These are phyloP conservation scores for Tetratostichococcus sp. DNA, from an alignment of 139 green algal genomes.

Conservation along the genomic window DNA sequence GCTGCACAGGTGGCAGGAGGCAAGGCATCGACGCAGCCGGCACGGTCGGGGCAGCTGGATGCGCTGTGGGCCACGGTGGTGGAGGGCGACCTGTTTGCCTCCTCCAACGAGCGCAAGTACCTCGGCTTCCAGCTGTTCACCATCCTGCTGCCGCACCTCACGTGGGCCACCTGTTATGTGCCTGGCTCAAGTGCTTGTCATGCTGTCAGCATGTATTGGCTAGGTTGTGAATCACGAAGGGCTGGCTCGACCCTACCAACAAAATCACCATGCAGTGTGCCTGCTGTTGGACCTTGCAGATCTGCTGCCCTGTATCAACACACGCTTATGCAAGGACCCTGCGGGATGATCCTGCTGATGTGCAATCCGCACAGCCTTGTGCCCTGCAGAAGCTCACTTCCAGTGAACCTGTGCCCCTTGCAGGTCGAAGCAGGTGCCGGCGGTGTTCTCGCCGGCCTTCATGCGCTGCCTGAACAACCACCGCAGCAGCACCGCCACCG, in stretches of 20 bases:
- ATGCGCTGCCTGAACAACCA: conserved; percentile 48
- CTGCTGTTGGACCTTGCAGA: too few species aligned
- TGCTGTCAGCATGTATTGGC: too few species aligned
- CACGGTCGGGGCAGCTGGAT: conserved; percentile 26
- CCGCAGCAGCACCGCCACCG: conserved; percentile 33
- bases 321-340: too few species aligned
- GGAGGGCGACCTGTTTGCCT: conserved; percentile 49
- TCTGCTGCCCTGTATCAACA: too few species aligned
- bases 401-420: too few species aligned
- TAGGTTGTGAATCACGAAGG: too few species aligned
- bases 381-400: too few species aligned
- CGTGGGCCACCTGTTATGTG: conserved; percentile 4
- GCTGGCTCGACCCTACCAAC: too few species aligned
- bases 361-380: too few species aligned
- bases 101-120: conserved; percentile 64
- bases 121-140: conserved; percentile 71
- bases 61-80: conserved; percentile 53
- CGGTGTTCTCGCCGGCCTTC: conserved; percentile 47
- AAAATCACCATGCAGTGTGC: too few species aligned
- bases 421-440: conserved; percentile 35
- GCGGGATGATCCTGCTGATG: too few species aligned
- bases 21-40: background rate
- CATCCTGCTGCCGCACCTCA: conserved; percentile 48
- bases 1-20: background rate
- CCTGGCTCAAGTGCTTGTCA: too few species aligned